These are phyloP conservation scores for Penicillium daleae DNA, from an alignment of 495 filamentous ascomycete species.

Conservation along the genomic window DNA sequence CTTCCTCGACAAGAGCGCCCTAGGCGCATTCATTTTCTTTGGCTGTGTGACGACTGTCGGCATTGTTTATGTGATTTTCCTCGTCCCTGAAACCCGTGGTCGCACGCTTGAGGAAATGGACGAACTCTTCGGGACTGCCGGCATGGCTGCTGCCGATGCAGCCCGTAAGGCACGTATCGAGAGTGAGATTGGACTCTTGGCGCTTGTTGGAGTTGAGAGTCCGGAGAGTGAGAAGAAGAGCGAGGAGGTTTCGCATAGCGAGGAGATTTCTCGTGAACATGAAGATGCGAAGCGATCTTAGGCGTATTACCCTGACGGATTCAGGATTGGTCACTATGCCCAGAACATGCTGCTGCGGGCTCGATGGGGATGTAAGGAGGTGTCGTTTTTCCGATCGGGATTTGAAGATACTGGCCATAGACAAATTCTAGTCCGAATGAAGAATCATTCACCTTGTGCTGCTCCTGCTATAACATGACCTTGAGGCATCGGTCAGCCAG, in stretches of 20 bases:
- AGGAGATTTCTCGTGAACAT: constrained; percentile 12
- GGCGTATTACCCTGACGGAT: too few relatives aligned
- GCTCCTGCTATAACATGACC: too few relatives aligned
- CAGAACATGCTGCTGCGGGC: too few relatives aligned
- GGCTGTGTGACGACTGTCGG: constrained; percentile 51
- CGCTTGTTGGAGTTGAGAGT: constrained; percentile 32
- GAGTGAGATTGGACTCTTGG: constrained; percentile 38
- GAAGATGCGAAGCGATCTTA: constrained; percentile 5
- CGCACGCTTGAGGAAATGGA: constrained; percentile 60
- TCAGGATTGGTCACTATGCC: too few relatives aligned
- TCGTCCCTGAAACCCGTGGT: constrained; percentile 61
- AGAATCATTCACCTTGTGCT: too few relatives aligned
- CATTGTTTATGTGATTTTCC: constrained; percentile 51
- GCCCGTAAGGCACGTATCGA: constrained; percentile 39
- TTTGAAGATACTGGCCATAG: too few relatives aligned
- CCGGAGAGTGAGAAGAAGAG: constrained; percentile 16
- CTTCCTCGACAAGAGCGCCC: constrained; percentile 38
- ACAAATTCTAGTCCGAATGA: too few relatives aligned
- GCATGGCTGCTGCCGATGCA: constrained; percentile 38
- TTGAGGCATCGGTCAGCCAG: too few relatives aligned
- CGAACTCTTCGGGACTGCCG: constrained; percentile 49
- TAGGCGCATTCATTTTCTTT: constrained; percentile 53
- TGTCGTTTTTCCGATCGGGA: background rate
- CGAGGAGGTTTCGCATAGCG: constrained; percentile 8
- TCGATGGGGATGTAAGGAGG: background rate